These are phyloP conservation scores for Candida krabiensis DNA, from an alignment of 805 yeast species.

Conservation along the genomic window DNA sequence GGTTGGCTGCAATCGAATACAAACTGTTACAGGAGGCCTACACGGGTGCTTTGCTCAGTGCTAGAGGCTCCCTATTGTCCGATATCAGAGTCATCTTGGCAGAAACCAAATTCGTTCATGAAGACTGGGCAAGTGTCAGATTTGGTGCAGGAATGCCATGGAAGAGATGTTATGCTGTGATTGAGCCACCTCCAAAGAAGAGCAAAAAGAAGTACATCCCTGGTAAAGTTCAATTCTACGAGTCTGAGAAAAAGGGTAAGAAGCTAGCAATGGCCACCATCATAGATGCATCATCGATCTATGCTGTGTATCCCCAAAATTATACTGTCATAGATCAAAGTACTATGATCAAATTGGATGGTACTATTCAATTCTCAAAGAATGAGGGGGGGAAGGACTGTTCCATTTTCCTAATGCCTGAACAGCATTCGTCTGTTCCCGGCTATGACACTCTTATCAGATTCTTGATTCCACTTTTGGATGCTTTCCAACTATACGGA, in stretches of 20 bases:
- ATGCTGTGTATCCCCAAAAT: slow-evolving; percentile 92
- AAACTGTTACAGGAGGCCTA: slow-evolving; percentile 89
- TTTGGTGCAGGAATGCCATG: slow-evolving; percentile 98
- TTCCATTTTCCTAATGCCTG: slow-evolving; percentile 79
- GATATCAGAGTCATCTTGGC: slow-evolving; percentile 85
- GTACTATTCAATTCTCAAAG: slow-evolving; percentile 62
- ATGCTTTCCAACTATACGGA: slow-evolving; percentile 78
- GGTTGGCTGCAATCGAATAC: slow-evolving; percentile 80
- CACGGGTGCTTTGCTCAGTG: slow-evolving; percentile 89
- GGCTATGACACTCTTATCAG: slow-evolving; percentile 85
- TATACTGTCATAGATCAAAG: slow-evolving; percentile 78
- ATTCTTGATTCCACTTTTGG: slow-evolving; percentile 71
- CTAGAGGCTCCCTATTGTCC: slow-evolving; percentile 84
- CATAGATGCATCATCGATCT: slow-evolving; percentile 64
- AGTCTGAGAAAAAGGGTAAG: slow-evolving; percentile 70
- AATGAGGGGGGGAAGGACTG: slow-evolving; percentile 53
- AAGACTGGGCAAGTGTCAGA: slow-evolving; percentile 92
- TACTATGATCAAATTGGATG: slow-evolving; percentile 88
- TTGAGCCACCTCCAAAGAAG: slow-evolving; percentile 64
- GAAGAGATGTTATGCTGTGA: slow-evolving; percentile 90
- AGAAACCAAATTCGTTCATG: slow-evolving; percentile 81
- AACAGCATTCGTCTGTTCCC: slow-evolving; percentile 75
- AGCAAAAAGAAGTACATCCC: slow-evolving; percentile 45
- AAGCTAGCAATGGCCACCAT: slow-evolving; percentile 82
- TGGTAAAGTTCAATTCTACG: slow-evolving; percentile 80